Evolutionary conservation across 495 filamentous ascomycete genomes (phyloP).

Genomic region (Tuber borchii): DNA sequence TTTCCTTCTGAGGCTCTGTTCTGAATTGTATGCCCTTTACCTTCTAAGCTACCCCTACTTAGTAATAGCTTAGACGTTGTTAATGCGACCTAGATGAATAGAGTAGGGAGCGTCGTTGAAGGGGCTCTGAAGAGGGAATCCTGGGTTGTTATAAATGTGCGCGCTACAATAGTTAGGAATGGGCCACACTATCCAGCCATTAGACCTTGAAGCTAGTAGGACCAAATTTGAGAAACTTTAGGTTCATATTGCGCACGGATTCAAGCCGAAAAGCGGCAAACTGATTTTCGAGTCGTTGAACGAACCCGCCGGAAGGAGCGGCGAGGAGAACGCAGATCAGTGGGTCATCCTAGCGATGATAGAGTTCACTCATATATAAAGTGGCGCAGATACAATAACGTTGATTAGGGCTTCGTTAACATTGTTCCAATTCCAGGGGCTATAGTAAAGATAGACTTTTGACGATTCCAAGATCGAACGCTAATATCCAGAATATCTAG

Average conservation of each 20-base stretch:
- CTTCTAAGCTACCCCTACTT: not conserved
- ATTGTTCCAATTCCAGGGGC: constrained; percentile 41
- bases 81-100: constrained; percentile 52
- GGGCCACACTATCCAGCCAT: constrained; percentile 51
- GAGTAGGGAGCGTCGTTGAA: constrained; percentile 57
- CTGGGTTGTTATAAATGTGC: constrained; percentile 54
- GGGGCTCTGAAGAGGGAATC: constrained; percentile 51
- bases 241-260: constrained; percentile 54
- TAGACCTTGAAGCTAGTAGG: constrained; percentile 52
- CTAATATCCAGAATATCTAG: constrained; percentile 44
- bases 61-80: constrained; percentile 43
- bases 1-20: constrained; percentile 46
- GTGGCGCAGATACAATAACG: constrained; percentile 46
- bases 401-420: constrained; percentile 55
- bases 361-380: not conserved
- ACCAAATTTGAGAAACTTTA: constrained; percentile 54
- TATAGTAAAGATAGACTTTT: constrained; percentile 47
- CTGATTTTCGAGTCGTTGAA: constrained; percentile 60
- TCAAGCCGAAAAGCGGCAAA: constrained; percentile 51
- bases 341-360: not conserved
- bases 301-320: constrained; percentile 51
- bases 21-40: constrained; percentile 43
- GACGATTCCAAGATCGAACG: constrained; percentile 51
- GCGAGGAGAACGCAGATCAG: constrained; percentile 48
- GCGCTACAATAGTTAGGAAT: constrained; percentile 57